A percentile compares a stretch with the other conserved stretches of the same genome.
phyloP scores from a whole-genome alignment of 495 filamentous ascomycete genomes.

The Hypoxylon fuscum region DNA sequence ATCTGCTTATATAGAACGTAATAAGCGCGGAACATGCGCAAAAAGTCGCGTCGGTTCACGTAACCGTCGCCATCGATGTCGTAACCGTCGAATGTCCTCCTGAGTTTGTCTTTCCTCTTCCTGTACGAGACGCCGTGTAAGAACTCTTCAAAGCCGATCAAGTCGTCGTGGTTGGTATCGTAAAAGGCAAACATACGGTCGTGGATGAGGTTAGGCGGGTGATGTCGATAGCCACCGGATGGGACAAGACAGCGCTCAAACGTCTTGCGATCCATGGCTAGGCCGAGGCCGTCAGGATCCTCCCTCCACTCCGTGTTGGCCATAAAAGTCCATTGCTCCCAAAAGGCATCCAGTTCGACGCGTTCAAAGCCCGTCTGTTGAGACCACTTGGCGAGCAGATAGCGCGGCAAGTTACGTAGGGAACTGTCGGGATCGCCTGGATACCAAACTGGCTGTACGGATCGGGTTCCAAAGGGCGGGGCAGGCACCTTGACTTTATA shows the following conservation, averaged over 20 bases:
- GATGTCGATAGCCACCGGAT: constrained; percentile 75
- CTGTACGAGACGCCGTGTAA: constrained; percentile 82
- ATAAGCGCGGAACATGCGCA: constrained; percentile 89
- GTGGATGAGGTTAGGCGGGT: constrained; percentile 87
- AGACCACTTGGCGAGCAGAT: constrained; percentile 70
- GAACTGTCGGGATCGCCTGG: constrained; percentile 80
- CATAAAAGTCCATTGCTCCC: constrained; percentile 95
- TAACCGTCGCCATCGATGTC: constrained; percentile 92
- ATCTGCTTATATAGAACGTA: constrained; percentile 87
- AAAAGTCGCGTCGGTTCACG: constrained; percentile 86
- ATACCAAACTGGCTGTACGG: constrained; percentile 85
- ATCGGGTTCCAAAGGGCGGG: constrained; percentile 57
- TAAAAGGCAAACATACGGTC: constrained; percentile 98
- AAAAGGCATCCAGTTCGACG: constrained; percentile 87
- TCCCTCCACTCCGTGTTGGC: constrained; percentile 85
- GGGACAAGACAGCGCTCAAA: constrained; percentile 92
- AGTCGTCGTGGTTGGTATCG: constrained; percentile 84
- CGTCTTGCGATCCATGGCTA: constrained; percentile 89
- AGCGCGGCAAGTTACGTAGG: constrained; percentile 67
- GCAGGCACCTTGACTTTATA: constrained; percentile 75
- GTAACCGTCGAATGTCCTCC: constrained; percentile 85
- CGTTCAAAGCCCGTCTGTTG: constrained; percentile 80
- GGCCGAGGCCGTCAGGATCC: constrained; percentile 76
- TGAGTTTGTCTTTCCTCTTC: constrained; percentile 77
- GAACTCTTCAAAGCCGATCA: constrained; percentile 96